Base-by-base conservation (phyloP, 257 asterid genomes). In the Rhazya stricta region DNA sequence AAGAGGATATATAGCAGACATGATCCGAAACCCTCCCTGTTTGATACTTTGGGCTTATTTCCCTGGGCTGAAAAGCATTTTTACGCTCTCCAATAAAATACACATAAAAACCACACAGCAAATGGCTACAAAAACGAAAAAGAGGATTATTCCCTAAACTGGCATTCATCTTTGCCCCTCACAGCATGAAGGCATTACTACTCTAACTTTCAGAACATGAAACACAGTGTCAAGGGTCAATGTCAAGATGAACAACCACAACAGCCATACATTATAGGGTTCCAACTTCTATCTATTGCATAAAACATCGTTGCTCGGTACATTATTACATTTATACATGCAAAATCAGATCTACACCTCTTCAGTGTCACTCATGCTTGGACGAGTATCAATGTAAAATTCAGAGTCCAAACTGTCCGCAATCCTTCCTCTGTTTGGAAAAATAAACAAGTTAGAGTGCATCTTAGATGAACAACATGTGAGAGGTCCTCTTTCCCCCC, bases 351-450 rank as follows among this genome's bases (percentile, higher is more conserved):
- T 51, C 82, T 81, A 86, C 8, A 69, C 86, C 68, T 85, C 89
- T 73, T 81, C 92, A 3, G 81, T 75, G 65, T 88, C 88, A 39
- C 91, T 93, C 79, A 77, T 72, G 69, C 83, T 74, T 39, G 87
- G 74, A 67, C 76, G 90, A 39, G 89, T 80, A 69, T 84, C 89
- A 21, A 82, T 81, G 69, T 75, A 89, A 80, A 89, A 84, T 77
- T 91, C 97, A 0, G 95, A 81, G 71, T 91, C 96, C 18, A 77
- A 86, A 53, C 87, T 85, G 10, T 91, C 96, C 2, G 86, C 0
- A 51, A 91, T 89, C 76, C 85, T 79, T 71, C 82, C 94, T 73
- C 98, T 91, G 93, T 79, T 69, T 43, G 53, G 37, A 53, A 76
- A 43, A 76, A 77, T 16, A 23, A 11, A 6, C 5, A 6, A 3